Conservation (phyloP, 2,329 filamentous ascomycete genomes). For the Colletotrichum sp. region DNA sequence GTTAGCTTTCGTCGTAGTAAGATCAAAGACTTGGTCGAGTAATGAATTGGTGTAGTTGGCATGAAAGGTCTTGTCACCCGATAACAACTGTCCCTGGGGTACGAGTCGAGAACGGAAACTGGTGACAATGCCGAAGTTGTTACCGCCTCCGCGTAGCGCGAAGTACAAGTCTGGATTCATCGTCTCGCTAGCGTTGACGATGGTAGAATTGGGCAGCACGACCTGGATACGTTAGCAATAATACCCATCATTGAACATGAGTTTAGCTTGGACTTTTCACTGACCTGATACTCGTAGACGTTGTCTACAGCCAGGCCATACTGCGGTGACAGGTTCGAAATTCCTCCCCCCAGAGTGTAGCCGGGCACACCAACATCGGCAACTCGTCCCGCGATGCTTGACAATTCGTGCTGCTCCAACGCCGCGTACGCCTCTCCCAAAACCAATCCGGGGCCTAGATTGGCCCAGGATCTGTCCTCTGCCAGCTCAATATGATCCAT, state of each 20-base stretch:
- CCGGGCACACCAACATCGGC: background rate
- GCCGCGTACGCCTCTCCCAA: background rate
- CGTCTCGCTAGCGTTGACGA: background rate
- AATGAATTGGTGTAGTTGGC: background rate
- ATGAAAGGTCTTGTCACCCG: background rate
- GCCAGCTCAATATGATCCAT: background rate
- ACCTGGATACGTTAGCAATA: background rate
- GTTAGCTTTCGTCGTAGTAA: background rate
- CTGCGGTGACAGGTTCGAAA: background rate
- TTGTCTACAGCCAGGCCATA: background rate
- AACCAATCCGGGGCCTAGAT: background rate
- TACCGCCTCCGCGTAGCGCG: background rate
- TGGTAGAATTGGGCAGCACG: background rate
- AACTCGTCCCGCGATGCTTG: background rate
- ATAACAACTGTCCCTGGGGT: background rate
- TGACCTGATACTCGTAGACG: background rate
- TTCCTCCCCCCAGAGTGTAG: background rate
- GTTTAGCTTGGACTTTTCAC: background rate
- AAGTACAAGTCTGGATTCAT: background rate
- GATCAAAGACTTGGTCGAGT: background rate
- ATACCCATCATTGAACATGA: too few relatives aligned
- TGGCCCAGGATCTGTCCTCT: background rate
- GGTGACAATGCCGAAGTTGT: background rate
- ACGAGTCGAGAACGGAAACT: background rate
- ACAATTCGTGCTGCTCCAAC: background rate